phyloP scores from a whole-genome alignment of 495 filamentous ascomycete genomes.

The Tuber indicum region DNA sequence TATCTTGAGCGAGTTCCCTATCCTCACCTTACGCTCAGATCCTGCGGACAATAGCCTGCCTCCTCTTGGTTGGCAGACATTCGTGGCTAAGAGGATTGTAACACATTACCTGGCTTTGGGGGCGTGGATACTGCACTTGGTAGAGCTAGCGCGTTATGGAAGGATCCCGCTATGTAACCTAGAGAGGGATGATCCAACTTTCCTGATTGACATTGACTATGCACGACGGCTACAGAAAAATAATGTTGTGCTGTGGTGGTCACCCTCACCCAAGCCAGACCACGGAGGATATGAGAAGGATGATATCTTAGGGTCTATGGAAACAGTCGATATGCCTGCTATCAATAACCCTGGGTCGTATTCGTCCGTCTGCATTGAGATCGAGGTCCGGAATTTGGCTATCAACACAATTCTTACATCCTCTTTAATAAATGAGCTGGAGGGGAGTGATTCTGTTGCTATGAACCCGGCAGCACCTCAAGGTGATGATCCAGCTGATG shows the following conservation, averaged over 20 bases:
- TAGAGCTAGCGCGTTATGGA: conserved; percentile 80
- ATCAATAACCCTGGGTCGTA: conserved; percentile 90
- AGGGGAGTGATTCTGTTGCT: conserved; percentile 72
- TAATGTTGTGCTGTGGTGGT: conserved; percentile 99
- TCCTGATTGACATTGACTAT: conserved; percentile 92
- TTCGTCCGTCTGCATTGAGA: conserved; percentile 91
- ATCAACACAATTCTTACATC: conserved; percentile 98
- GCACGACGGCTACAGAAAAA: conserved; percentile 83
- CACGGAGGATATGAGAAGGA: conserved; percentile 96
- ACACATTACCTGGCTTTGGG: conserved; percentile 84
- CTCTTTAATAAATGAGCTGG: conserved; percentile 93
- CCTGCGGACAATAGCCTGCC: conserved; percentile 78
- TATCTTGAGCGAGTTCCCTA: conserved; percentile 74
- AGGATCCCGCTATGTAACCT: conserved; percentile 93
- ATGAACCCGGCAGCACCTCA: conserved; percentile 69
- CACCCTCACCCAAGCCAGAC: conserved; percentile 72
- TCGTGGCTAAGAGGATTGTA: conserved; percentile 77
- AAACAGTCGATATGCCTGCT: conserved; percentile 88
- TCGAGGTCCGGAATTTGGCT: conserved; percentile 86
- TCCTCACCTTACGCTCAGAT: conserved; percentile 72
- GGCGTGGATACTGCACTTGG: conserved; percentile 83
- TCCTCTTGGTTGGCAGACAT: conserved; percentile 86
- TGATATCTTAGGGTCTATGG: conserved; percentile 73
- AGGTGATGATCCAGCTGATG: conserved; percentile 53
- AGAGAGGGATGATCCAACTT: conserved; percentile 86